Evolutionary conservation across 176 grass and related monocot genomes (phyloP), one percentile per base, ranked within the genome.

Genomic region (Miscanthus lutarioriparius): DNA sequence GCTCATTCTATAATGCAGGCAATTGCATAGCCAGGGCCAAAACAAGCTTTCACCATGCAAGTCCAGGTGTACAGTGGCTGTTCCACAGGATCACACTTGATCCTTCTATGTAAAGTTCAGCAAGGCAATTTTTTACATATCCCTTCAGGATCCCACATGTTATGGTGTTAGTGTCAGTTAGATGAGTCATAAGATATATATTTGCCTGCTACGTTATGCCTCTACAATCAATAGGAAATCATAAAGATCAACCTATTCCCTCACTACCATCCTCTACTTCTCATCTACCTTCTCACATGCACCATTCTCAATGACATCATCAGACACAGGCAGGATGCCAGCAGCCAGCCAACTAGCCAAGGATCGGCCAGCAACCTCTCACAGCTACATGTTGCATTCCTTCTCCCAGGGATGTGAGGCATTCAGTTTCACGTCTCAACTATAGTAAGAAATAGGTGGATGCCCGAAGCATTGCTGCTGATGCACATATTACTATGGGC

Each of bases 391-490:
- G 5, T 47, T 73, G 23, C 44, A 14, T 47, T 73, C 70, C 70
- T 47, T 73, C 23, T 73, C 70, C 40, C 40, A 47, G 40, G 23
- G 41, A 26, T 12, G 13, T 28, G 41, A 28, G 15, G 10, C 23
- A 80, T 45, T 80, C 27, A 32, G 17, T 66, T 67, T 15, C 26
- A 67, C 28, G 1, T 36, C 61, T 80, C 77, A 80, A 75, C 44
- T 61, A 58, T 27, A 75, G 8, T 44, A 16, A 43, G 25, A 64
- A 78, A 56, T 64, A 83, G 74, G 8, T 78, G 86, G 16, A 64
- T 77, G 32, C 54, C 48, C 0, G 1, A 64, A 14, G 6, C 22
- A 1, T 23, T 54, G 32, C 30, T 30, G 54, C 36, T 12, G 2
- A 72, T 78, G 54, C 79, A 39, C 38, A 64, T 51, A 19, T 54